Base-by-base conservation (phyloP, 2,329 filamentous ascomycete species). In the Rutstroemia sydowiana region DNA sequence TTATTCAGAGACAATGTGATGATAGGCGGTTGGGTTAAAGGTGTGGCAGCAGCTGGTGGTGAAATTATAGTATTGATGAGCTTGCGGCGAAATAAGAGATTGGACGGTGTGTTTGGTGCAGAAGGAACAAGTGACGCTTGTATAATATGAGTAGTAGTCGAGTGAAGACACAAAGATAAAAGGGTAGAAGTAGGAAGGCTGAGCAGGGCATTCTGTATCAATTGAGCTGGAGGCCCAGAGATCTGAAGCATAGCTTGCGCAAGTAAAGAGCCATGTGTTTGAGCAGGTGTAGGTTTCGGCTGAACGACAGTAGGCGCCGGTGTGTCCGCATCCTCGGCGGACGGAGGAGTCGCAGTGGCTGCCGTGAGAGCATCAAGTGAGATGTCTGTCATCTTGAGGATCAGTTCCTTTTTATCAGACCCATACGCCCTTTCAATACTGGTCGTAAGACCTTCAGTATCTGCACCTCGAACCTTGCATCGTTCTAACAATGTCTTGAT, bases 401-500 rank as follows among this genome's bases (percentile, higher is more conserved):
- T 60, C 68, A 81, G 68, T 68, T 74, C 55, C 56, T 64, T 58
- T 3, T 71, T 67, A 23, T 74, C 75, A n/a, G 73, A 70, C 43
- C 74, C 73, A 63, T 81, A 83, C 18, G 77, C 72, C 55, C 81
- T 76, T 16, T 58, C 56, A 9, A 88, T 71, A 39, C 78, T 71
- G 32, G 71, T 69, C 5, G 78, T 76, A 49, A 87, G 74, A 7
- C 73, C 72, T 34, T 73, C 68, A 1, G 61, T 76, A 61, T 84
- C 74, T 21, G 82, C 73, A 3, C 73, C 73, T 52, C 92, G 83
- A 9, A 84, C 81, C 5, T 81, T 71, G 65, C 88, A 95, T 56
- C 92, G 80, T 67, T 96, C 89, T 55, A 97, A 85, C 3, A 97
- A 72, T 0, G 84, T 83, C 65, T 84, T 87, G 61, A 96, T 79